Evolutionary conservation across 768 basidiomycete species (phyloP), one percentile per base, ranked within the genome.

Genomic region (Termitomyces sp.): DNA sequence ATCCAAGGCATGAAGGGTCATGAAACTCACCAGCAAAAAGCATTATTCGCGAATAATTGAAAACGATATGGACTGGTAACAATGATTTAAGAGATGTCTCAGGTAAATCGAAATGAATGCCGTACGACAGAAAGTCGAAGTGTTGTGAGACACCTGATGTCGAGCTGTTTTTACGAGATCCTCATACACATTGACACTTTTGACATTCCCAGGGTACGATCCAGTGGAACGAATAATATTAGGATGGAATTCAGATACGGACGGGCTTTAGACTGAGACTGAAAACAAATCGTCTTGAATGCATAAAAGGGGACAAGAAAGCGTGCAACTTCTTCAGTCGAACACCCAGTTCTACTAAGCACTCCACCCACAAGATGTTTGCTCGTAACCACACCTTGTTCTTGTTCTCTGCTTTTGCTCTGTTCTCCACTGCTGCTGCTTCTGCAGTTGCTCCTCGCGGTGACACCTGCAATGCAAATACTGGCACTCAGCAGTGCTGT

Each of bases 331-430:
- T 58, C 58, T 54, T 54, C 57, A 59, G 63, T 61, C 20, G 58
- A 53, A 56, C 55, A 61, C 14, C 52, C 41, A 66, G 61, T 61
- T 59, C 61, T 59, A 60, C 57, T 58, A 47, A 57, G n/a, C 63
- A 53, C 51, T 12, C 6, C 52, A 52, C 50, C 43, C 35, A 47
- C 33, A 55, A 32, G n/a, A 62, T 64, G 64, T 62, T 58, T 49
- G 50, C 54, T 54, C 64, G 59, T 33, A 18, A 52, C 54, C 41
- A 55, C 40, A 50, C 56, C 26, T 36, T 61, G 28, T 61, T 58
- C 56, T 55, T 59, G 32, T 46, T 60, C 61, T 54, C 56, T n/a
- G 12, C 50, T 54, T 49, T 64, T 38, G 61, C 59, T 18, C 44
- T 64, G 52, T 58, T 56, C 58, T 57, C 59, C 13, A 55, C 57